Conservation (phyloP, 1,139 yeast species). For the Arxiozyma telluris region DNA sequence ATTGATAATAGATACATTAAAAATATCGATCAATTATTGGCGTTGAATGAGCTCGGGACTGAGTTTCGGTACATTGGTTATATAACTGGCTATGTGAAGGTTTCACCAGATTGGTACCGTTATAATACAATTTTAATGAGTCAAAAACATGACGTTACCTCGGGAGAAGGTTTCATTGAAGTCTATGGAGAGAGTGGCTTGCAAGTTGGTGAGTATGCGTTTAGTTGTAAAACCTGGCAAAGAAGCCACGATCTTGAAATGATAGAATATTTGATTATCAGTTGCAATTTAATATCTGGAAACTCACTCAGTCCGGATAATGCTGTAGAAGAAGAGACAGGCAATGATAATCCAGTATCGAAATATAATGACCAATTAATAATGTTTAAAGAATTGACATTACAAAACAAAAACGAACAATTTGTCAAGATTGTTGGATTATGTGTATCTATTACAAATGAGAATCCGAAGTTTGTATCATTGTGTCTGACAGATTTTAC, state of each 20-base stretch:
- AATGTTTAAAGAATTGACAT: slow-evolving; percentile 10
- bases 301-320: neutral
- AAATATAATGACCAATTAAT: slow-evolving; percentile 9
- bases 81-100: neutral
- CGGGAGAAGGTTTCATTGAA: neutral
- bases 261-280: neutral
- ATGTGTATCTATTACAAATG: slow-evolving; percentile 15
- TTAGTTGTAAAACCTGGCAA: neutral
- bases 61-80: neutral
- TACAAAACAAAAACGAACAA: slow-evolving; percentile 2
- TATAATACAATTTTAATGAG: neutral
- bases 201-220: neutral
- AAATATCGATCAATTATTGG: neutral
- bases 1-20: neutral
- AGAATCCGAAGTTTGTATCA: slow-evolving; percentile 9
- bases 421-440: slow-evolving; percentile 15
- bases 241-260: neutral
- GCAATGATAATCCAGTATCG: neutral
- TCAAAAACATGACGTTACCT: neutral
- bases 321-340: neutral
- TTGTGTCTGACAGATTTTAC: slow-evolving; percentile 23
- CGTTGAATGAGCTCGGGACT: neutral
- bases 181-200: neutral
- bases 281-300: neutral
- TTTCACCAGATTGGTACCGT: neutral